phyloP scores from a whole-genome alignment of 257 asterid genomes.

The Euphrasia confusa region DNA sequence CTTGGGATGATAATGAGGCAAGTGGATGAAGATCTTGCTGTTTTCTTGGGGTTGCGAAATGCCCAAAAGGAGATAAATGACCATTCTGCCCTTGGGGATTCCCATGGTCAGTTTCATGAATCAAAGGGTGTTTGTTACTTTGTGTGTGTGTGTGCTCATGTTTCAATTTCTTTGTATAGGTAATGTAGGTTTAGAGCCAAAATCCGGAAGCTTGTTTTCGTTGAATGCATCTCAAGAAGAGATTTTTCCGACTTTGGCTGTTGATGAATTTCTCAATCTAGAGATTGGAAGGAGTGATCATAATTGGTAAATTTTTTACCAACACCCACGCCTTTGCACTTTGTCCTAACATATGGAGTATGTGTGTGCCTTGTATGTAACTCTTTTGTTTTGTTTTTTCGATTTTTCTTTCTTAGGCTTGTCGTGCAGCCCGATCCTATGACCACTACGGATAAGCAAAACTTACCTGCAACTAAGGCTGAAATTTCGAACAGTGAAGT shows the following conservation, averaged over 20 bases:
- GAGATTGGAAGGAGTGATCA: conserved; percentile 45
- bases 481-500: neutral
- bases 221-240: neutral
- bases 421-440: neutral
- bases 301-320: conserved; percentile 45
- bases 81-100: neutral
- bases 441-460: neutral
- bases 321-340: neutral
- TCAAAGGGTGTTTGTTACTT: neutral
- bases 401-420: neutral
- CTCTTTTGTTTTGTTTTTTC: neutral
- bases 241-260: neutral
- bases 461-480: neutral
- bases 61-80: conserved; percentile 25
- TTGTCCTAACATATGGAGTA: neutral
- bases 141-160: neutral
- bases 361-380: neutral
- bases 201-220: conserved; percentile 17
- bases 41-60: conserved; percentile 41
- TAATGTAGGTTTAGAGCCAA: conserved; percentile 31
- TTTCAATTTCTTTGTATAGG: neutral
- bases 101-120: neutral
- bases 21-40: conserved; percentile 74
- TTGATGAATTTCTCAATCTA: conserved; percentile 37
- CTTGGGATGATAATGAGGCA: conserved; percentile 80